Evolutionary conservation across 805 yeast species (phyloP), one percentile per base, ranked within the genome.

Genomic region (Pichia californica): DNA sequence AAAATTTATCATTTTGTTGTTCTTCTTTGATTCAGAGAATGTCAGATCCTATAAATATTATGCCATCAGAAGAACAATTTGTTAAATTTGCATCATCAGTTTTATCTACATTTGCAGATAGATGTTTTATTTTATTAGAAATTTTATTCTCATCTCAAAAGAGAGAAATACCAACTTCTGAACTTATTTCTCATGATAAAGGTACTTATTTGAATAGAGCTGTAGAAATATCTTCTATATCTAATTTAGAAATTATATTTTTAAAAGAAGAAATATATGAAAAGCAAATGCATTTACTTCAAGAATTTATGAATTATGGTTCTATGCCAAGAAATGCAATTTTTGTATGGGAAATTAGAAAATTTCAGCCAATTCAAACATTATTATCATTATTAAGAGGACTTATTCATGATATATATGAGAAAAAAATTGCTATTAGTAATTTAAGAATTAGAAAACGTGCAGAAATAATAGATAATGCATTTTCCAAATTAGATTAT

Each of bases 291-390:
- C 56, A 51, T 29, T 37, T 54, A n/a, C 39, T 56, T 25, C 39
- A 25, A 6, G 54, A 52, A 36, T 54, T 47, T 31, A 31, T 47
- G 3, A 46, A 48, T 4, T 56, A 56, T 36, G 58, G 57, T 1
- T 38, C 44, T 26, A 51, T 56, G 57, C 60, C 57, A 10, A 40
- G 40, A 19, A 40, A 50, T 44, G 45, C 42, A 4, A 28, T 51
- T 5, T 56, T 49, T 36, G 28, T 55, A 3, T 56, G 60, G 60
- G 58, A 54, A 31, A 53, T 56, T 14, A 39, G 58, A 30, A 56
- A 54, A 32, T 56, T 46, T 40, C 60, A 56, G 32, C 60, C 60
- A 11, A 56, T 56, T 26, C 58, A 56, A 31, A 45, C 53, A 1
- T 31, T 56, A 13, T 25, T 56, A 18, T 34, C 51, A 18, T 44